phyloP scores from a whole-genome alignment of 2,329 filamentous ascomycete genomes.

The Aspergillus intermedius region DNA sequence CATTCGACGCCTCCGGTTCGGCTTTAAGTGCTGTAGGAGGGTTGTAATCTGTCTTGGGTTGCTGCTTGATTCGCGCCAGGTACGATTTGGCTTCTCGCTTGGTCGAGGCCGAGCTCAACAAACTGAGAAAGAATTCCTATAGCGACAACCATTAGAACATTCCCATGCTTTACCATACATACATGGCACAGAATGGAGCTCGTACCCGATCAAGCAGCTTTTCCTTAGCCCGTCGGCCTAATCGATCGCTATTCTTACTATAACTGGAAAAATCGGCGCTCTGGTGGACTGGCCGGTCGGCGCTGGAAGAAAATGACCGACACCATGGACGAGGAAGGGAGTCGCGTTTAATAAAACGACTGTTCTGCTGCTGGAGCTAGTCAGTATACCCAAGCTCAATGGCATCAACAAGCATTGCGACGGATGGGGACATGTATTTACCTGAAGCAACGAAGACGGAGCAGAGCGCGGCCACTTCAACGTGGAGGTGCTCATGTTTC shows the following conservation, averaged over 20 bases:
- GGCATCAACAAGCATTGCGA: neutral
- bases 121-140: constrained; percentile 77
- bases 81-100: constrained; percentile 91
- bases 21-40: constrained; percentile 18
- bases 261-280: constrained; percentile 26
- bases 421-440: constrained; percentile 6
- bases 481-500: constrained; percentile 32
- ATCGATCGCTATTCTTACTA: constrained; percentile 21
- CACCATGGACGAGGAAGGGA: constrained; percentile 3
- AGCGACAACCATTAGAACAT: constrained; percentile 1
- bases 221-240: constrained; percentile 37
- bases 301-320: constrained; percentile 12
- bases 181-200: neutral
- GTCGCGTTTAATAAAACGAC: constrained; percentile 9
- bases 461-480: constrained; percentile 25
- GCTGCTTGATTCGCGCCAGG: constrained; percentile 70
- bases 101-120: constrained; percentile 81
- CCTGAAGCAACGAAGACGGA: constrained; percentile 24
- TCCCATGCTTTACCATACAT: neutral
- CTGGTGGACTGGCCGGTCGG: constrained; percentile 18
- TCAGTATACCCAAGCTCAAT: neutral
- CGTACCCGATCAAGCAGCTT: constrained; percentile 39
- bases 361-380: constrained; percentile 16
- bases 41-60: constrained; percentile 20
- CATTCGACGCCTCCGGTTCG: constrained; percentile 19